These are phyloP conservation scores for Dictyostelium intermedium DNA, from an alignment of 78 protist species.

Conservation along the genomic window DNA sequence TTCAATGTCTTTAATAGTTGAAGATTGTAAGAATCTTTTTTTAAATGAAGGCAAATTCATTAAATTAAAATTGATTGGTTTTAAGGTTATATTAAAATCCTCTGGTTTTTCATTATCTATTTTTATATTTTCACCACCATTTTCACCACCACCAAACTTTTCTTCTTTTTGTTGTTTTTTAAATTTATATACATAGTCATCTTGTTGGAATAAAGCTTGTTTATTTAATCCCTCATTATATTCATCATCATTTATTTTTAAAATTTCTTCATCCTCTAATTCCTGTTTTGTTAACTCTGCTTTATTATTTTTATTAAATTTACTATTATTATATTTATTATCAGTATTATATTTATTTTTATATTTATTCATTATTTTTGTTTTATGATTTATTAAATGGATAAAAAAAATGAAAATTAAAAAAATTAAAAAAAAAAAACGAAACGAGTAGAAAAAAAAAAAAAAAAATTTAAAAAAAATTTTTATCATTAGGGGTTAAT, in stretches of 20 bases:
- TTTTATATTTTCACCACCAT: background rate
- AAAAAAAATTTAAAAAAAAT: too few species aligned
- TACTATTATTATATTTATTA: background rate
- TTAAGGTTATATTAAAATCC: background rate
- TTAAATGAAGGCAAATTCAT: background rate
- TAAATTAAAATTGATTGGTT: background rate
- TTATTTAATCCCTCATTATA: background rate
- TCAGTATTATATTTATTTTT: conserved; percentile 3
- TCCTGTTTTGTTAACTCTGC: background rate
- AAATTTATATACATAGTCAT: background rate
- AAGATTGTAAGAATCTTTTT: background rate
- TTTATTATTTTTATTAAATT: conserved; percentile 9
- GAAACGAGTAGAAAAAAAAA: too few species aligned
- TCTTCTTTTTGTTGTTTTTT: background rate
- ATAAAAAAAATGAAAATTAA: background rate
- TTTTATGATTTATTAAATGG: too few species aligned
- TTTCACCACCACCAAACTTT: background rate
- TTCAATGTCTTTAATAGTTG: background rate
- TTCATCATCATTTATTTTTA: background rate
- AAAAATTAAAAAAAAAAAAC: background rate
- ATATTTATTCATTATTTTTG: background rate
- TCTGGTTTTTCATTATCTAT: background rate
- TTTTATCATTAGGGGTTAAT: too few species aligned
- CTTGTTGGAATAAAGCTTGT: background rate
- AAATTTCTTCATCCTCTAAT: background rate